These are phyloP conservation scores for Asterochloris sp. DNA, from an alignment of 139 green algal genomes.

Conservation along the genomic window DNA sequence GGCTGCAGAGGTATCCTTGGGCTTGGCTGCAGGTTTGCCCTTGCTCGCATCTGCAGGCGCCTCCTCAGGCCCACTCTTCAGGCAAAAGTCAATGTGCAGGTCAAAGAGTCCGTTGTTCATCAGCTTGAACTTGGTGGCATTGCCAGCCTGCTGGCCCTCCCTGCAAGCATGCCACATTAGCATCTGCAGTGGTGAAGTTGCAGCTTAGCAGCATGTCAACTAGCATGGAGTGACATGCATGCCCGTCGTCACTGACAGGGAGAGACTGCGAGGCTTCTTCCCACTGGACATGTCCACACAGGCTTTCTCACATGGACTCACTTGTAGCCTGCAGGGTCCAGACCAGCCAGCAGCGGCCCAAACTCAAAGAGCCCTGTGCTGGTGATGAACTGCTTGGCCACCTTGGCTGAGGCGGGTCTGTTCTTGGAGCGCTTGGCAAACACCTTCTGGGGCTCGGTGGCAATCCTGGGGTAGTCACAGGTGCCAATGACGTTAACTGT, in stretches of 20 bases:
- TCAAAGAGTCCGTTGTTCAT: slow-evolving; percentile 77
- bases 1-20: slow-evolving; percentile 2
- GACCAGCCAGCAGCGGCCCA: slow-evolving; percentile 62
- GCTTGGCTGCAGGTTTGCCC: slow-evolving; percentile 6
- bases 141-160: slow-evolving; percentile 47
- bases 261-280: no score
- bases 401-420: slow-evolving; percentile 37
- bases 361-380: slow-evolving; percentile 67
- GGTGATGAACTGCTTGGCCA: slow-evolving; percentile 65
- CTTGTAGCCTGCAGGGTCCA: slow-evolving; percentile 27
- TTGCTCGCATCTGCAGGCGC: not conserved
- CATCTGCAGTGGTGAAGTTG: no score
- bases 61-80: slow-evolving; percentile 35
- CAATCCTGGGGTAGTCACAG: slow-evolving; percentile 72
- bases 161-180: slow-evolving; percentile 14
- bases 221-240: no score
- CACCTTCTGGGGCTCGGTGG: slow-evolving; percentile 44
- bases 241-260: no score
- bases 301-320: not conserved
- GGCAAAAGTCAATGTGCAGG: slow-evolving; percentile 50
- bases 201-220: no score
- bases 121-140: slow-evolving; percentile 66
- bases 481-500: slow-evolving; percentile 33
- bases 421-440: slow-evolving; percentile 47
- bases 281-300: not conserved